Percentiles rank a stretch among this genome's conserved stretches.
These are phyloP conservation scores for Coniella vitis DNA, from an alignment of 2,329 filamentous ascomycete species.

Conservation along the genomic window DNA sequence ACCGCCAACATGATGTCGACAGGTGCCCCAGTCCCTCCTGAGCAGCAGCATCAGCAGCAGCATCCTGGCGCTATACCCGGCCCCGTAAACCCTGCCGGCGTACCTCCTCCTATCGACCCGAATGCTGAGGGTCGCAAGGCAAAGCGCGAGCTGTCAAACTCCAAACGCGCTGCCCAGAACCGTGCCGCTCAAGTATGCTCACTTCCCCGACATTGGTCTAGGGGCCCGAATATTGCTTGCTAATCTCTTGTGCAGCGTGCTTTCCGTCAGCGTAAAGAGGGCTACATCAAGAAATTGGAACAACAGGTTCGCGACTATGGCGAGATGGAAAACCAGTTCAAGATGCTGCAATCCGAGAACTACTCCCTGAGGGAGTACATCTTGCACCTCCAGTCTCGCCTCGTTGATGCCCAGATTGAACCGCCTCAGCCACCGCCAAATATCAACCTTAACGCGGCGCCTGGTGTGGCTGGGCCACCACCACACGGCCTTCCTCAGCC, in stretches of 20 bases:
- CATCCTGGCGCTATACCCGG: constrained; percentile 24
- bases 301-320: constrained; percentile 80
- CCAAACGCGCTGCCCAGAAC: constrained; percentile 94
- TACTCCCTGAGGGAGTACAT: constrained; percentile 89
- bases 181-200: constrained; percentile 82
- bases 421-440: constrained; percentile 77
- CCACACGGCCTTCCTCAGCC: constrained; percentile 9
- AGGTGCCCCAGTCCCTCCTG: constrained; percentile 18
- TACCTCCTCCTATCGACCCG: constrained; percentile 18
- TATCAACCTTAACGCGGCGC: constrained; percentile 52
- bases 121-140: constrained; percentile 59
- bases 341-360: constrained; percentile 80
- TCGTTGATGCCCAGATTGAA: constrained; percentile 78
- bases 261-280: constrained; percentile 95
- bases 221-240: constrained; percentile 11
- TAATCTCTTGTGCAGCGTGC: constrained; percentile 59
- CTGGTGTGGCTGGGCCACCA: not conserved
- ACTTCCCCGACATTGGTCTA: not conserved
- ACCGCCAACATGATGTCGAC: constrained; percentile 28
- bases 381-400: constrained; percentile 77
- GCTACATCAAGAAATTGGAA: constrained; percentile 96
- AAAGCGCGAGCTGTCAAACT: constrained; percentile 88
- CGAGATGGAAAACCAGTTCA: constrained; percentile 69
- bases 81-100: constrained; percentile 21
- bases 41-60: constrained; percentile 20